Evolutionary conservation across 108 stramenopile genomes (phyloP).

Genomic region (Skeletonema costatum): DNA sequence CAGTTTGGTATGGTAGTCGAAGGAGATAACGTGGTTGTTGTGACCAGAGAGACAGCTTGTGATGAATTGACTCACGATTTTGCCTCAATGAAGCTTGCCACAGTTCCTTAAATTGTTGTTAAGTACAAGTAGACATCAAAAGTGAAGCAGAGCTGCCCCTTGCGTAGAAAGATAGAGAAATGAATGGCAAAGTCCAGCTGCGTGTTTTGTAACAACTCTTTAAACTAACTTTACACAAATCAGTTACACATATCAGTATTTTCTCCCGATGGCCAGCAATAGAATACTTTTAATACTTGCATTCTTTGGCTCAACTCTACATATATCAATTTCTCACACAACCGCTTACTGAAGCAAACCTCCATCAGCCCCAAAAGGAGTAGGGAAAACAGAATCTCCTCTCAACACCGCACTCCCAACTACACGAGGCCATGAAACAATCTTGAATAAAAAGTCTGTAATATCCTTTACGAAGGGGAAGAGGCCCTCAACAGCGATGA

Average conservation of each 20-base stretch:
- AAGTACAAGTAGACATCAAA: neutral
- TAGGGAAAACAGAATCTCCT: constrained; percentile 40
- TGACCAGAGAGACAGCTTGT: constrained; percentile 47
- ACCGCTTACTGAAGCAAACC: neutral
- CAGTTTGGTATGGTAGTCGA: constrained; percentile 68
- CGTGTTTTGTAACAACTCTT: neutral
- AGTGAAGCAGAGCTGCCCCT: neutral
- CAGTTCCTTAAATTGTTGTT: constrained; percentile 43
- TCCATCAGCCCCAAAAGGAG: constrained; percentile 7
- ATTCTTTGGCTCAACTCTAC: neutral
- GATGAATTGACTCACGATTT: constrained; percentile 43
- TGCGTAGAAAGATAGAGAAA: neutral
- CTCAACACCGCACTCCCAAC: constrained; percentile 38
- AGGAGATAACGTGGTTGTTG: constrained; percentile 72
- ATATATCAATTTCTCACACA: constrained; percentile 11
- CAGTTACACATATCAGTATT: neutral
- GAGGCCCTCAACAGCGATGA: constrained; percentile 45
- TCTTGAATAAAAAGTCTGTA: constrained; percentile 49
- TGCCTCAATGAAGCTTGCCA: constrained; percentile 62
- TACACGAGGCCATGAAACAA: constrained; percentile 47
- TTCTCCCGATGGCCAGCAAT: neutral
- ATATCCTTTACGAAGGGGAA: constrained; percentile 45
- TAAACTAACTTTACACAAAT: neutral
- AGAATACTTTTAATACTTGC: neutral
- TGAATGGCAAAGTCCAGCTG: constrained; percentile 1